phyloP scores from a whole-genome alignment of 345 rosid genomes.

The Citrus inodora region DNA sequence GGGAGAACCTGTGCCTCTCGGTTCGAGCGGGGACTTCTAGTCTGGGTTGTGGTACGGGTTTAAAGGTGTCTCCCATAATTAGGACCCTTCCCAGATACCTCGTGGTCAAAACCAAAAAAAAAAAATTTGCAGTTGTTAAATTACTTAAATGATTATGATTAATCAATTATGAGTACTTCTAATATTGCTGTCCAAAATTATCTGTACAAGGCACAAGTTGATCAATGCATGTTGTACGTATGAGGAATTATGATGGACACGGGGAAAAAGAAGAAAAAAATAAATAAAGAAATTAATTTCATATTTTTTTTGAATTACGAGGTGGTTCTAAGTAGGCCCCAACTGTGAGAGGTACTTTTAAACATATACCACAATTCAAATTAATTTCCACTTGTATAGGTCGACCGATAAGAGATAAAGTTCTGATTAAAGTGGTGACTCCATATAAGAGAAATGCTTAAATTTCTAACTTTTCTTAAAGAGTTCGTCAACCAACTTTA shows the following conservation, averaged over 20 bases:
- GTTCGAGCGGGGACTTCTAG: too few relatives aligned
- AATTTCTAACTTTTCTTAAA: accelerated
- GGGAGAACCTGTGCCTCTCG: too few relatives aligned
- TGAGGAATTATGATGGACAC: too few relatives aligned
- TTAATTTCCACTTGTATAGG: accelerated
- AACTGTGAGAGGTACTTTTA: too few relatives aligned
- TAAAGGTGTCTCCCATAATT: too few relatives aligned
- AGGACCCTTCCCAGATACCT: too few relatives aligned
- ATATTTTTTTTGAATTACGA: too few relatives aligned
- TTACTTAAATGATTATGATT: not conserved
- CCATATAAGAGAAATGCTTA: accelerated
- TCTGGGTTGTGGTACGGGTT: too few relatives aligned
- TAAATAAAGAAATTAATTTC: too few relatives aligned
- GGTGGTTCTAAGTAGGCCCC: accelerated
- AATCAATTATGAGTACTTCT: not conserved
- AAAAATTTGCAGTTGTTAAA: not conserved
- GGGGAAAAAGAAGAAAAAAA: too few relatives aligned
- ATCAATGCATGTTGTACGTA: too few relatives aligned
- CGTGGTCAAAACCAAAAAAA: too few relatives aligned
- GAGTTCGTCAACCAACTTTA: accelerated
- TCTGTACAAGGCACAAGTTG: not conserved
- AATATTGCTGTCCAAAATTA: not conserved
- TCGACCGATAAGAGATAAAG: accelerated
- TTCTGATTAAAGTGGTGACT: accelerated
- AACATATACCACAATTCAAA: accelerated